These are phyloP conservation scores for Euryodendron excelsum DNA, from an alignment of 148 eudicot genomes.

Conservation along the genomic window DNA sequence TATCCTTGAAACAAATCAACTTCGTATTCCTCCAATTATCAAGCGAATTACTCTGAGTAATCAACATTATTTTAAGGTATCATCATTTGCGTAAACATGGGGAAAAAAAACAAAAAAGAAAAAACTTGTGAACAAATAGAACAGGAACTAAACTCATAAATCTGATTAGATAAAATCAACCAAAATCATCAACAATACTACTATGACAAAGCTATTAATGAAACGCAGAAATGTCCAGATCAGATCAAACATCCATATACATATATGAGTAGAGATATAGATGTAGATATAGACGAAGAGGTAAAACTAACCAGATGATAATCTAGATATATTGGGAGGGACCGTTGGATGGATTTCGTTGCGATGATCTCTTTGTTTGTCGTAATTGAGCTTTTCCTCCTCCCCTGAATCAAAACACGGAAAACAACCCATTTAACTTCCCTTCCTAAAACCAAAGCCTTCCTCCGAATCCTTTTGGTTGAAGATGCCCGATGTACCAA, in stretches of 20 bases:
- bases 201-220: background rate
- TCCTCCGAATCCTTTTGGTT: background rate
- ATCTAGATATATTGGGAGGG: conserved; percentile 66
- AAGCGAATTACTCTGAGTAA: background rate
- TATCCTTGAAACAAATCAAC: background rate
- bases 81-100: background rate
- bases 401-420: conserved; percentile 91
- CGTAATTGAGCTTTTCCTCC: conserved; percentile 57
- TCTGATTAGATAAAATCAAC: background rate
- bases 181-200: background rate
- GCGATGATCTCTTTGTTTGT: conserved; percentile 44
- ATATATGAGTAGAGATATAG: background rate
- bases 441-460: conserved; percentile 2
- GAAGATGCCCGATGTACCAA: background rate
- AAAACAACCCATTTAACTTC: conserved; percentile 65
- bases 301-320: conserved; percentile 65
- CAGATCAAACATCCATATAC: conserved; percentile 29
- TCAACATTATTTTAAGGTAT: background rate
- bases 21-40: background rate
- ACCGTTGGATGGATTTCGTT: conserved; percentile 32
- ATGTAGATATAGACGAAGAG: background rate
- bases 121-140: background rate
- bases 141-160: background rate
- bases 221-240: conserved; percentile 18
- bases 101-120: background rate